Evolutionary conservation across 2,329 filamentous ascomycete genomes (phyloP).

Genomic region (Moelleriella libera): DNA sequence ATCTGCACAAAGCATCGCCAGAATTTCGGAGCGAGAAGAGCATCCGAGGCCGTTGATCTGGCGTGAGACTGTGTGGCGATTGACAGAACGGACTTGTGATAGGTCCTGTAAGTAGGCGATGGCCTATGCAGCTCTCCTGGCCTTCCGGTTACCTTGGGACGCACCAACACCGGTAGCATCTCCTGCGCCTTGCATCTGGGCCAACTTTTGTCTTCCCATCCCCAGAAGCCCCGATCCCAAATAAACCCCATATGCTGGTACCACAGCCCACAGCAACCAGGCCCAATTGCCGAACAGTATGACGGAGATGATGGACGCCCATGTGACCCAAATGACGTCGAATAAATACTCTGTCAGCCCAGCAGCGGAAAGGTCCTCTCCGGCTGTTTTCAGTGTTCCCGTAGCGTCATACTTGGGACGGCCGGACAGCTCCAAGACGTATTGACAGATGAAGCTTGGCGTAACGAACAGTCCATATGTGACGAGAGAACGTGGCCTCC

Average conservation of each 20-base stretch:
- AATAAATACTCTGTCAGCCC: slow-evolving; percentile 98
- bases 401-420: slow-evolving; percentile 61
- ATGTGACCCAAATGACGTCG: slow-evolving; percentile 91
- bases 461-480: slow-evolving; percentile 59
- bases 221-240: slow-evolving; percentile 39
- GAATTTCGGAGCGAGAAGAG: no score
- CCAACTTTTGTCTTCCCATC: slow-evolving; percentile 37
- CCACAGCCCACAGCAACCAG: slow-evolving; percentile 39
- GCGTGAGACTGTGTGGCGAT: no score
- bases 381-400: slow-evolving; percentile 55
- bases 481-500: slow-evolving; percentile 47
- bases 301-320: slow-evolving; percentile 60
- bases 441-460: slow-evolving; percentile 68
- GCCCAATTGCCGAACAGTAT: slow-evolving; percentile 69
- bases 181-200: slow-evolving; percentile 25
- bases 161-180: slow-evolving; percentile 14
- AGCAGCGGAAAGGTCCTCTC: slow-evolving; percentile 76
- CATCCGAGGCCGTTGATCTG: no score
- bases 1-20: no score
- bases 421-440: slow-evolving; percentile 71
- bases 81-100: no score
- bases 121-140: slow-evolving; percentile 36
- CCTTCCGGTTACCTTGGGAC: slow-evolving; percentile 34
- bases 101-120: not conserved
- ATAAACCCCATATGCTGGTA: slow-evolving; percentile 41